These are phyloP conservation scores for Candida vartiovaarae DNA, from an alignment of 805 yeast genomes.

Conservation along the genomic window DNA sequence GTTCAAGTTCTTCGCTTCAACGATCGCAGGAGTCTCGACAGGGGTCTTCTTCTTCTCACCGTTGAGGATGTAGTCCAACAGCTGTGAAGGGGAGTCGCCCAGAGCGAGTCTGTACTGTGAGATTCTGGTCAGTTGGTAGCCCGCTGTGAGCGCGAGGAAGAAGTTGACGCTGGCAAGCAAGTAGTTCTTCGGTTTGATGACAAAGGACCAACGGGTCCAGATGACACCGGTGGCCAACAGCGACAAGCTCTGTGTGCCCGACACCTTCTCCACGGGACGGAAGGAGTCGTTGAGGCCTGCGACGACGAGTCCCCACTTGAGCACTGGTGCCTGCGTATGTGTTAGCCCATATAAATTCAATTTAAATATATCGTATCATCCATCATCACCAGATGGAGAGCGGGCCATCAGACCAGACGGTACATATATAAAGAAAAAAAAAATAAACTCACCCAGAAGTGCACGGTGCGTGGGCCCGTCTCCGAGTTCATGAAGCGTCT, in stretches of 20 bases:
- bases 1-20: too few species aligned
- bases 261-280: slow-evolving; percentile 87
- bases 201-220: slow-evolving; percentile 98
- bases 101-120: slow-evolving; percentile 51
- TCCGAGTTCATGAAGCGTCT: slow-evolving; percentile 70
- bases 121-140: slow-evolving; percentile 72
- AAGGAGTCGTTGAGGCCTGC: slow-evolving; percentile 85
- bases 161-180: slow-evolving; percentile 90
- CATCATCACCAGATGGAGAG: background rate
- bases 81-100: slow-evolving; percentile 59
- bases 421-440: background rate
- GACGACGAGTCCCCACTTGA: slow-evolving; percentile 73
- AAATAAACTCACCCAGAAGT: slow-evolving; percentile 71
- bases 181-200: slow-evolving; percentile 81
- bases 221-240: slow-evolving; percentile 86
- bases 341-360: slow-evolving; percentile 2
- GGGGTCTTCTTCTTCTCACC: slow-evolving; percentile 27
- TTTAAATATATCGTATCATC: background rate
- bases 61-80: slow-evolving; percentile 49
- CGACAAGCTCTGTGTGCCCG: slow-evolving; percentile 73
- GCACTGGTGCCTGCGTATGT: slow-evolving; percentile 15
- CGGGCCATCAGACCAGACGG: too few species aligned
- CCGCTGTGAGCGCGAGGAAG: slow-evolving; percentile 87
- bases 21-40: background rate
- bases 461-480: slow-evolving; percentile 96